Percentiles rank a stretch among this genome's conserved stretches.
phyloP scores from a whole-genome alignment of 228 moss, liverwort and hornwort genomes.

The Sphagnum magellanicum region DNA sequence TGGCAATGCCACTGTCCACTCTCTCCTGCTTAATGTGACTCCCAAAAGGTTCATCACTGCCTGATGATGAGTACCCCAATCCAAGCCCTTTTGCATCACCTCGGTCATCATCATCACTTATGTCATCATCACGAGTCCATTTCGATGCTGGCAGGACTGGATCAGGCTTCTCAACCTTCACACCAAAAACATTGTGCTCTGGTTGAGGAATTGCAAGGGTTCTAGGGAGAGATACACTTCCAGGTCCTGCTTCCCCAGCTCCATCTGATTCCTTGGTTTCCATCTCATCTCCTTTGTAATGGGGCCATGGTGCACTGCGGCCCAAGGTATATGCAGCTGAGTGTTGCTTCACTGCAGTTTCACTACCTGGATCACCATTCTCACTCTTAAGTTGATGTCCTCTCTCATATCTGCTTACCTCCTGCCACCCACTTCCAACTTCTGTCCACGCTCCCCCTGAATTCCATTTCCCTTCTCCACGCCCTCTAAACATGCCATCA shows the following conservation, averaged over 20 bases:
- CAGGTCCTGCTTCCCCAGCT: conserved; percentile 13
- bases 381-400: conserved; percentile 37
- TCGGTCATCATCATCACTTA: conserved; percentile 71
- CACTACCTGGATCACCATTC: conserved; percentile 45
- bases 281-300: conserved; percentile 50
- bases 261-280: conserved; percentile 24
- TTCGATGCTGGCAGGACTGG: conserved; percentile 89
- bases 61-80: conserved; percentile 83
- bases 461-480: conserved; percentile 59
- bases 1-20: conserved; percentile 53
- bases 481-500: conserved; percentile 43
- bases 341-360: background rate
- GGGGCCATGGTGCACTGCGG: conserved; percentile 47
- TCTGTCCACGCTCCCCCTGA: conserved; percentile 69
- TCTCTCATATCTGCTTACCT: conserved; percentile 73
- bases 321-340: conserved; percentile 6
- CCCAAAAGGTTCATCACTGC: conserved; percentile 75
- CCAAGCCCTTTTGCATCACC: conserved; percentile 69
- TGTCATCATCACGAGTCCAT: conserved; percentile 89
- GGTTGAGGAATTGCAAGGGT: conserved; percentile 57
- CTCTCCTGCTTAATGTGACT: conserved; percentile 55
- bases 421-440: conserved; percentile 89
- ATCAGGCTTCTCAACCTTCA: conserved; percentile 62
- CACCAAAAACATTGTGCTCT: conserved; percentile 64
- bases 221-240: conserved; percentile 22